Base-by-base conservation (phyloP, 768 basidiomycete genomes). In the Mycena amicta region DNA sequence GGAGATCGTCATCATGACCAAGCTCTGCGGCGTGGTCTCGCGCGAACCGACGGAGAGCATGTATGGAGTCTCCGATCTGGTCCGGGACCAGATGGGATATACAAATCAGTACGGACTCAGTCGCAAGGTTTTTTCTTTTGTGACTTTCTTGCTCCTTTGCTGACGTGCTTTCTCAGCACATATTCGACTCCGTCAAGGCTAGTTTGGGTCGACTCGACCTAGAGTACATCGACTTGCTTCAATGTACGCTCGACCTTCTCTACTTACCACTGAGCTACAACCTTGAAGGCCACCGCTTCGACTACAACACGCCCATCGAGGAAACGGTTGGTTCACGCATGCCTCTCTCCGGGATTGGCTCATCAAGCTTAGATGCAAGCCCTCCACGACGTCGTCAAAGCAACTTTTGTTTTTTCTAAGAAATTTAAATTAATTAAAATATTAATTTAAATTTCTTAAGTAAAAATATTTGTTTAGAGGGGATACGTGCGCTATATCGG, bases 341-440 rank as follows among this genome's bases (percentile, higher is more conserved):
- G 33, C 18, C 33, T 37, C 18, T 18, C 33, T 8, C 33, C 33
- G 33, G 33, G 33, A n/a, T n/a, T n/a, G n/a, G n/a, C n/a, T n/a
- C n/a, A n/a, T n/a, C n/a, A n/a, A n/a, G n/a, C n/a, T n/a, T 51
- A 83, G 82, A 87, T 88, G 86, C 80, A 84, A 76, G 86, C 86
- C 5, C 74, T 87, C 15, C 83, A 88, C 55, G 87, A 88, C 55
- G 80, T 88, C 26, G 84, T 88, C 4, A 69, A 86, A 62, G 82
- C 83, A n/a, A n/a, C n/a, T n/a, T n/a, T n/a, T n/a, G n/a, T n/a
- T n/a, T n/a, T n/a, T n/a, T n/a, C n/a, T n/a, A n/a, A n/a, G n/a
- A n/a, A n/a, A n/a, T n/a, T n/a, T n/a, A n/a, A n/a, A n/a, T n/a
- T n/a, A n/a, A n/a, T n/a, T n/a, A n/a, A n/a, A n/a, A n/a, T n/a